A percentile compares a stretch with the other conserved stretches of the same genome.
These are phyloP conservation scores for Chlamydomonas sphaeroides DNA, from an alignment of 139 green algal species.

Conservation along the genomic window DNA sequence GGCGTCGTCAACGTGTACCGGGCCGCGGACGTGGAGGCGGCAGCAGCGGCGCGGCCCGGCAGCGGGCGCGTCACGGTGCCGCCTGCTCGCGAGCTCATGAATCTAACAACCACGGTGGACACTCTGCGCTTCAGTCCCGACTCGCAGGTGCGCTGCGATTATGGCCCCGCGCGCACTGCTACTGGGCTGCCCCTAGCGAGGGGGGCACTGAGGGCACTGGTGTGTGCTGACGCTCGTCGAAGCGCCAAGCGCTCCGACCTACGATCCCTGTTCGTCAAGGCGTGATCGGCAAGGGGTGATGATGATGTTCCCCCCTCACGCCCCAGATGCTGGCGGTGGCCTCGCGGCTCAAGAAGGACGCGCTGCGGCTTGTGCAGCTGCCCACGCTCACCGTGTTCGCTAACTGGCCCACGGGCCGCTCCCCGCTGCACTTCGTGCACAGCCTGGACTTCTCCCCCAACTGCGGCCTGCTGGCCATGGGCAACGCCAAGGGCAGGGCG, in stretches of 20 bases:
- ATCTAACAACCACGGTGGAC: slow-evolving; percentile 90
- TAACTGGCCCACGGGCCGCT: slow-evolving; percentile 92
- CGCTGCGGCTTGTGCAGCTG: slow-evolving; percentile 91
- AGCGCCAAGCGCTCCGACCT: too few species aligned
- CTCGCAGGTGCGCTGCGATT: slow-evolving; percentile 70
- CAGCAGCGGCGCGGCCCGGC: background rate
- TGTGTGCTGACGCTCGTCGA: too few species aligned
- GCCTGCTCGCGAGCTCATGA: slow-evolving; percentile 76
- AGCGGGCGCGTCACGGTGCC: background rate
- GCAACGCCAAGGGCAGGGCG: slow-evolving; percentile 87
- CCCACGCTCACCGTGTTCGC: slow-evolving; percentile 84
- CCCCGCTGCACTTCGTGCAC: slow-evolving; percentile 92
- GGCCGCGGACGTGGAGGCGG: background rate
- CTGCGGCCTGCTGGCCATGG: slow-evolving; percentile 87
- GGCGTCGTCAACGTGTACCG: slow-evolving; percentile 94
- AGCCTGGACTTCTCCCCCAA: slow-evolving; percentile 83
- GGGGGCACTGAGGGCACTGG: too few species aligned
- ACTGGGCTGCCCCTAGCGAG: too few species aligned
- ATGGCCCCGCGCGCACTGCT: too few species aligned
- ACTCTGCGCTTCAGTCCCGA: slow-evolving; percentile 87
- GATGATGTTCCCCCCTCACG: too few species aligned
- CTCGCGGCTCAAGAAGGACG: slow-evolving; percentile 86
- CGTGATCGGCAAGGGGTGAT: too few species aligned
- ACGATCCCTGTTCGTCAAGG: too few species aligned
- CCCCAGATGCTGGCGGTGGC: slow-evolving; percentile 81